phyloP scores from a whole-genome alignment of 108 stramenopile species.

The Nannochloropsis oceanica region DNA sequence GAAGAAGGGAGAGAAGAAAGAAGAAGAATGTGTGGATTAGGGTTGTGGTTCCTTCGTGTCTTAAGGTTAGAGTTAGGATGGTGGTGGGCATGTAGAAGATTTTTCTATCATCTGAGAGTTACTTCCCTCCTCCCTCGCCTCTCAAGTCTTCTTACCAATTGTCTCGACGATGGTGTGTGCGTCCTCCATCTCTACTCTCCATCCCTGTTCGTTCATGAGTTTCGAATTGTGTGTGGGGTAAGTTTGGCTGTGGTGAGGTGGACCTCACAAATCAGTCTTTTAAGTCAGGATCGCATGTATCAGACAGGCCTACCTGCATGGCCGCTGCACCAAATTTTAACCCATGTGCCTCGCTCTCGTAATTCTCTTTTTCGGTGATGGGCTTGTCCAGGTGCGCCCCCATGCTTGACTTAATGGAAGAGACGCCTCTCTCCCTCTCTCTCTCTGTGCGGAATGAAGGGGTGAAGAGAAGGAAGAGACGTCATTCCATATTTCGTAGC shows the following conservation, averaged over 20 bases:
- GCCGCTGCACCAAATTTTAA: slow-evolving; percentile 26
- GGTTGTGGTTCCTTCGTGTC: too few species aligned
- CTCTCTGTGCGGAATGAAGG: too few species aligned
- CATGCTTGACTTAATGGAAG: background rate
- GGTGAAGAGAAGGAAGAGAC: too few species aligned
- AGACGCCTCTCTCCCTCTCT: too few species aligned
- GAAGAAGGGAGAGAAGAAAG: background rate
- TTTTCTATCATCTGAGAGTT: too few species aligned
- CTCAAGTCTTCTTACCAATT: background rate
- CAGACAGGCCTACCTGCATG: slow-evolving; percentile 27
- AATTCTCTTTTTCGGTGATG: slow-evolving; percentile 26
- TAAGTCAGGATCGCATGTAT: slow-evolving; percentile 3
- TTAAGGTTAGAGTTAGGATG: too few species aligned
- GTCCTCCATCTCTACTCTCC: slow-evolving; percentile 42
- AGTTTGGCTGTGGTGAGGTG: background rate
- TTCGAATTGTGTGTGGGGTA: background rate
- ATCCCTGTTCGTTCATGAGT: slow-evolving; percentile 1
- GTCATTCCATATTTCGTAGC: too few species aligned
- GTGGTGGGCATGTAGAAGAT: too few species aligned
- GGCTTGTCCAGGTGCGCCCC: slow-evolving; percentile 33
- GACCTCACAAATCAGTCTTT: background rate
- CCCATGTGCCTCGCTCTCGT: background rate
- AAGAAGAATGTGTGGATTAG: background rate
- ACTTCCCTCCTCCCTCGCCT: background rate
- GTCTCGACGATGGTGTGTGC: slow-evolving; percentile 26